These are phyloP conservation scores for Brassica cretica DNA, from an alignment of 345 rosid genomes.

Conservation along the genomic window DNA sequence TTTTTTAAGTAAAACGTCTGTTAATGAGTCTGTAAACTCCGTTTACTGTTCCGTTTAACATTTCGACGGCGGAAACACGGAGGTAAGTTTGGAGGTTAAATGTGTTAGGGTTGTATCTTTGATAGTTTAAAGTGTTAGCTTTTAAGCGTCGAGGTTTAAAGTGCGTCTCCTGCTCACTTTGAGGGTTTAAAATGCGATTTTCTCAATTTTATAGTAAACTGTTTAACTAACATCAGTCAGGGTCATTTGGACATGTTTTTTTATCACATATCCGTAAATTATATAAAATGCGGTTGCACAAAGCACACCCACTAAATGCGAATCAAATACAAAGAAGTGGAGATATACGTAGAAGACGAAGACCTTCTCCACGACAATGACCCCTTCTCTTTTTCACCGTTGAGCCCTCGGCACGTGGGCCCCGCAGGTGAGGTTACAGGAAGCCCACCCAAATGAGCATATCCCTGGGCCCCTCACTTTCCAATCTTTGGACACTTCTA, in stretches of 20 bases:
- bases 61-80: no score
- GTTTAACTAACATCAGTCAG: not conserved
- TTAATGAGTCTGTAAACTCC: no score
- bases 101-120: no score
- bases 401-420: slow-evolving; percentile 10
- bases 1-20: no score
- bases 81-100: no score
- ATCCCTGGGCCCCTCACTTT: slow-evolving; percentile 6
- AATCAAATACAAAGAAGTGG: slow-evolving; percentile 30
- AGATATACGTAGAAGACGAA: slow-evolving; percentile 1
- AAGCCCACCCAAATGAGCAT: slow-evolving; percentile 9
- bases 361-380: slow-evolving; percentile 20
- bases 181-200: no score
- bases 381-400: slow-evolving; percentile 34
- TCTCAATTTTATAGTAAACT: not conserved
- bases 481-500: slow-evolving; percentile 17
- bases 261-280: not conserved
- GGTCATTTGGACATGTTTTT: not conserved
- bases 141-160: no score
- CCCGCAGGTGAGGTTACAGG: slow-evolving; percentile 20
- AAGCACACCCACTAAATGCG: slow-evolving; percentile 22
- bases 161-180: no score
- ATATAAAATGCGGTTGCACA: not conserved
- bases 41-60: no score
- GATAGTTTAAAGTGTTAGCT: no score